Percentiles rank a stretch among this genome's conserved stretches.
Conservation (phyloP, 2,329 filamentous ascomycete genomes). For the Monilinia laxa region DNA sequence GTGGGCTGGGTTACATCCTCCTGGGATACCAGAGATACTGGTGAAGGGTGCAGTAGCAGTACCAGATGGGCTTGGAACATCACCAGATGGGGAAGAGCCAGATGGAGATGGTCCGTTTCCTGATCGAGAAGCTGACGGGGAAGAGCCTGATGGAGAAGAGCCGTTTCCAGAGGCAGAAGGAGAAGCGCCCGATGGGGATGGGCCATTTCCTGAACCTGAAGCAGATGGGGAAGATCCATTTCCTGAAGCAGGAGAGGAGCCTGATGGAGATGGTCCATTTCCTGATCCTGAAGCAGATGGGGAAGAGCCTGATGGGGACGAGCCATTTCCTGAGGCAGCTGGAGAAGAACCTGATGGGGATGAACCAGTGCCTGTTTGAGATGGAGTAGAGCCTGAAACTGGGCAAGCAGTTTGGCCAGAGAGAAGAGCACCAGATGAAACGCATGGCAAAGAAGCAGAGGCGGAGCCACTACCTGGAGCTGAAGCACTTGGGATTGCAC, state of each 20-base stretch:
- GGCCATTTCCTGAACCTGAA: neutral
- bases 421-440: neutral
- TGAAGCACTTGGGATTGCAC: neutral
- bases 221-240: conserved; percentile 6
- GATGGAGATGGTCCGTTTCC: neutral
- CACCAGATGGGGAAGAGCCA: neutral
- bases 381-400: neutral
- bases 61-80: neutral
- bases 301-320: neutral
- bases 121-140: neutral
- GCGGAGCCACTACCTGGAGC: neutral
- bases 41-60: neutral
- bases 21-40: no score
- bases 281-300: no score
- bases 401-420: neutral
- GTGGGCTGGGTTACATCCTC: neutral
- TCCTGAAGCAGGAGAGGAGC: neutral
- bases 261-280: neutral
- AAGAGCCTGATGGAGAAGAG: no score
- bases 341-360: no score
- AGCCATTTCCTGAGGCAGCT: no score
- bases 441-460: neutral
- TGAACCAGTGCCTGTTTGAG: neutral
- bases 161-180: no score
- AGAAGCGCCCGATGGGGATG: no score